Conservation (phyloP, 352 stramenopile genomes). For the Hyaloperonospora arabidopsidis region DNA sequence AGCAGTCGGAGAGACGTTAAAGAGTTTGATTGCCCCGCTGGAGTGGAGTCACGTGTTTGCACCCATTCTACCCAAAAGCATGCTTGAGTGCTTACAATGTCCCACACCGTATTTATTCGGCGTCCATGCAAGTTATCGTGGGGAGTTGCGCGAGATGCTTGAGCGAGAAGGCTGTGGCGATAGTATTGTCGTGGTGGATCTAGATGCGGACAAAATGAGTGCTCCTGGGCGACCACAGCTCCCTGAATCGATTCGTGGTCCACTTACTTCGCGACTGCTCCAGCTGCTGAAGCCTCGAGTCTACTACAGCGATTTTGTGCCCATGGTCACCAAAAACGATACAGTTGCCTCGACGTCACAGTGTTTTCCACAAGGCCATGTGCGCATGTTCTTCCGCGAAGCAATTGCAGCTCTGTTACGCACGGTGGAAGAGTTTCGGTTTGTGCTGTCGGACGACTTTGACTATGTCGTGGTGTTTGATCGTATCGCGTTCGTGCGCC, state of each 20-base stretch:
- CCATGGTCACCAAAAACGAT: constrained; percentile 38
- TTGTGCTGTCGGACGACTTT: constrained; percentile 81
- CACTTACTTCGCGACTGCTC: constrained; percentile 42
- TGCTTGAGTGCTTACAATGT: constrained; percentile 80
- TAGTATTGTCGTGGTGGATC: constrained; percentile 62
- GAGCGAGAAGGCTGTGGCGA: constrained; percentile 62
- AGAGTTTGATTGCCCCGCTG: constrained; percentile 66
- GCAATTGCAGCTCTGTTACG: constrained; percentile 45
- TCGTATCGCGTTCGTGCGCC: constrained; percentile 53
- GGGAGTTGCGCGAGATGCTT: constrained; percentile 67
- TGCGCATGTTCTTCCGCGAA: constrained; percentile 52
- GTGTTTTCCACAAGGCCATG: constrained; percentile 46
- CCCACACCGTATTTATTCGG: constrained; percentile 82
- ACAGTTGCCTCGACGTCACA: constrained; percentile 21
- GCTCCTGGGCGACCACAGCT: constrained; percentile 33
- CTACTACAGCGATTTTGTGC: constrained; percentile 71
- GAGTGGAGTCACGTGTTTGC: constrained; percentile 84
- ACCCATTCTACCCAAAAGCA: constrained; percentile 68
- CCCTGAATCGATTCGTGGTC: constrained; percentile 34
- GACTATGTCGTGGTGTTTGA: constrained; percentile 85
- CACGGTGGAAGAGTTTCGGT: constrained; percentile 69
- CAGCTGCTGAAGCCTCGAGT: constrained; percentile 66
- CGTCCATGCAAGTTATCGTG: constrained; percentile 65
- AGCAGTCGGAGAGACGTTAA: constrained; percentile 68
- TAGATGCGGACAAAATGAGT: constrained; percentile 58